These are phyloP conservation scores for Candida sp. DNA, from an alignment of 1,139 yeast genomes.

Conservation along the genomic window DNA sequence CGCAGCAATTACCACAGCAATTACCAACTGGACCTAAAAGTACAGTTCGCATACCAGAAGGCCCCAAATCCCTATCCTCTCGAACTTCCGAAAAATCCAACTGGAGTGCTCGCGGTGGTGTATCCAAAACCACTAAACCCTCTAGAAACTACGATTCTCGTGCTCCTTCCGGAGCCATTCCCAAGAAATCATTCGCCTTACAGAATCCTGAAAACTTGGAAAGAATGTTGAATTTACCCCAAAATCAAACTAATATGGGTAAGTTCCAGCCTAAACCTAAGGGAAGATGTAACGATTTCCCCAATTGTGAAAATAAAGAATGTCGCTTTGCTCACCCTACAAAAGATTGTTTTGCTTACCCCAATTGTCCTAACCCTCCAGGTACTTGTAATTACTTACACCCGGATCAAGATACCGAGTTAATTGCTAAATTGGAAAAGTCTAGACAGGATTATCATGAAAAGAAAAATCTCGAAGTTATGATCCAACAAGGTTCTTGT, in stretches of 20 bases:
- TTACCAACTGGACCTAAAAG: conserved; percentile 14
- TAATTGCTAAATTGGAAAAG: conserved; percentile 63
- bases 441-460: conserved; percentile 50
- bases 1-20: conserved; percentile 12
- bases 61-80: conserved; percentile 1
- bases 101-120: conserved; percentile 1
- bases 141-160: conserved; percentile 2
- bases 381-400: conserved; percentile 84
- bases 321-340: conserved; percentile 83
- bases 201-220: conserved; percentile 38
- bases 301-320: conserved; percentile 65
- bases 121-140: background rate
- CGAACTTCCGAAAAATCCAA: background rate
- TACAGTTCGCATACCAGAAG: conserved; percentile 5
- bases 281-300: conserved; percentile 76
- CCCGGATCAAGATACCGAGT: conserved; percentile 77
- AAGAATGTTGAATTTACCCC: conserved; percentile 35
- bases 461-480: conserved; percentile 24
- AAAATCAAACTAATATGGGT: conserved; percentile 17
- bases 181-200: conserved; percentile 27
- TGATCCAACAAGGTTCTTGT: conserved; percentile 40
- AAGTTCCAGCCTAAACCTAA: conserved; percentile 39
- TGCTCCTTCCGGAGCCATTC: background rate
- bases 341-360: conserved; percentile 69
- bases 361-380: conserved; percentile 74